phyloP scores from a whole-genome alignment of 345 rosid species.

The sweet orange (Citrus sinensis) region DVS_A1.0 CM039166.1:19656501-19657000 shows the following conservation, averaged over 20 bases:
- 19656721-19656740: neutral
- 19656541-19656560: too few relatives aligned
- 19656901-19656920: constrained; percentile 5
- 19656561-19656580: too few relatives aligned
- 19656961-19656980: constrained; percentile 23
- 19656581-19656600: too few relatives aligned
- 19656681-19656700: constrained; percentile 5
- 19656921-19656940: constrained; percentile 13
- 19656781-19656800: neutral
- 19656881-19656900: neutral
- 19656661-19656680: neutral
- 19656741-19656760: neutral
- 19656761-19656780: constrained; percentile 1
- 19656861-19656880: neutral
- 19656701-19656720: constrained; percentile 5
- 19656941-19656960: constrained; percentile 21
- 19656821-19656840: neutral
- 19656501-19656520: too few relatives aligned
- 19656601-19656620: too few relatives aligned
- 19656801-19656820: neutral
- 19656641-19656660: constrained; percentile 6
- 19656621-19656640: constrained; percentile 11
- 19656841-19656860: neutral
- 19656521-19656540: too few relatives aligned
- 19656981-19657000: neutral